Base-by-base conservation (phyloP, 2,329 filamentous ascomycete species). In the Ceratocystis papillata region DNA sequence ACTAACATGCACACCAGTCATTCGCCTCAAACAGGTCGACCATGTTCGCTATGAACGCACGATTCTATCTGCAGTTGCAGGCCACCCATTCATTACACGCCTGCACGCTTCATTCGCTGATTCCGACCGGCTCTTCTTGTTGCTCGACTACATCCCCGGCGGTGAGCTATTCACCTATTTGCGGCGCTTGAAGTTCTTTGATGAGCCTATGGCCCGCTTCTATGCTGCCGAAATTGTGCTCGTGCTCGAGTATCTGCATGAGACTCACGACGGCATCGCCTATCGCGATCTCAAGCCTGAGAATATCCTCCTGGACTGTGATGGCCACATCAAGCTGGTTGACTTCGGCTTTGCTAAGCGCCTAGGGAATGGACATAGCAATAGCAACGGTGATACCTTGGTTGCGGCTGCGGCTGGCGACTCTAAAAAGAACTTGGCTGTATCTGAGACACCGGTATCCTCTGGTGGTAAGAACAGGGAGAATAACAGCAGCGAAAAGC, bases 281-380 rank as follows among this genome's bases (percentile, higher is more conserved):
- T 93, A 92, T 74, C 84, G 89, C 63, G 89, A 93, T 71, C 77
- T 93, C 70, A 93, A 93, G 75, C 89, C 89, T 1, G 89, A 93
- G 75, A 93, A 94, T 74, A 82, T 93, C 46, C 78, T 93, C 64
- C 81, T 93, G 30, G 89, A 93, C 73, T 83, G 81, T 60, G 82
- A 90, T 41, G 89, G 89, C 2, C 89, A 93, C 75, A 84, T 93
- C 71, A 90, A 90, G 75, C 79, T 93, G 62, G 89, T 93, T 3
- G 89, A 93, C 75, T 93, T 93, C 77, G 89, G 89, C 10, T 93
- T 93, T 73, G 89, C 89, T 57, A 93, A 93, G 79, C 84, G 87
- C 69, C 80, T 93, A 28, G 87, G 88, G 37, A 41, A 41, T 15
- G 37, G 37, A 4, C 37, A 15, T 41, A 8, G 37, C 37, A 8